phyloP scores from a whole-genome alignment of 2,329 filamentous ascomycete species.

The Didymella pomorum region DNA sequence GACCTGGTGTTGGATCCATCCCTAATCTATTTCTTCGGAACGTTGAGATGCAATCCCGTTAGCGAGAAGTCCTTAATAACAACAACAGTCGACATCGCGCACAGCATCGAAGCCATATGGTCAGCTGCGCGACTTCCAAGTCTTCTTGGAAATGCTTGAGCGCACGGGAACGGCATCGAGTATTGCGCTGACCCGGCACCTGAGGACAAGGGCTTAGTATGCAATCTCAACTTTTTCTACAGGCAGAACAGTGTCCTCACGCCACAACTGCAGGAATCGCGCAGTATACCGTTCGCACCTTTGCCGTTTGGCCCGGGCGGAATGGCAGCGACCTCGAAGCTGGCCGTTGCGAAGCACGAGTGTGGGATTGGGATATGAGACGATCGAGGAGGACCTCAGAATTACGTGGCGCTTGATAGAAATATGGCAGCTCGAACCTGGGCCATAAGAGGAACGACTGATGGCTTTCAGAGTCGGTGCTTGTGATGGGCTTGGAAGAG shows the following conservation, averaged over 20 bases:
- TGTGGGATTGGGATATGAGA: background rate
- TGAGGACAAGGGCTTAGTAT: background rate
- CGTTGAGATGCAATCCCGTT: slow-evolving; percentile 25
- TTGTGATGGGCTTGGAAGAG: background rate
- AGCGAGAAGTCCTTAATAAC: slow-evolving; percentile 25
- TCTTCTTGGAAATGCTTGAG: background rate
- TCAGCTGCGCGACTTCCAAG: slow-evolving; percentile 11
- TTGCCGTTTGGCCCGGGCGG: background rate
- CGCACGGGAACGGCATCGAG: background rate
- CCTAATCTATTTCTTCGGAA: slow-evolving; percentile 34
- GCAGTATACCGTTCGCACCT: no score
- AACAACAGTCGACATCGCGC: background rate
- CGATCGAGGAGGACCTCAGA: background rate
- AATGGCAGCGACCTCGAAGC: background rate
- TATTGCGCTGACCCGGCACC: slow-evolving; percentile 2
- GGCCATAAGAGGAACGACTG: background rate
- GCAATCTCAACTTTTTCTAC: background rate
- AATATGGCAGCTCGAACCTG: background rate
- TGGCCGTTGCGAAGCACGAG: background rate
- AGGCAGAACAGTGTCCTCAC: background rate
- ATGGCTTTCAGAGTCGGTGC: background rate
- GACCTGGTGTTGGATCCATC: slow-evolving; percentile 13
- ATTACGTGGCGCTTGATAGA: background rate
- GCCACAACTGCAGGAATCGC: background rate
- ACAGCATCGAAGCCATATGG: background rate